Evolutionary conservation across 805 yeast genomes (phyloP).

Genomic region (Pichia thaimueangensis): DNA sequence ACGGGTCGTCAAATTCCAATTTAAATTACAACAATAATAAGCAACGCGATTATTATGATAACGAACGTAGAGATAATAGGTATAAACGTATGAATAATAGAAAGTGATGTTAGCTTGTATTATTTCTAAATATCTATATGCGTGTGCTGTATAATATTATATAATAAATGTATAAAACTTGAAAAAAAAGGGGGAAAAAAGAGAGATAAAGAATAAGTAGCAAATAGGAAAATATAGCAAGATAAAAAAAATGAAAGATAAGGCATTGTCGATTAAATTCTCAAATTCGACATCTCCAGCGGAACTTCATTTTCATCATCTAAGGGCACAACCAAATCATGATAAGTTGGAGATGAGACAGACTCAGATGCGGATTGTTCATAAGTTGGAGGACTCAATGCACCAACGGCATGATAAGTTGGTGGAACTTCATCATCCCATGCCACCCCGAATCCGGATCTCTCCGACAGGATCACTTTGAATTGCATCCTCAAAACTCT

Average conservation of each 20-base stretch:
- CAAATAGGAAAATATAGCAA: no score
- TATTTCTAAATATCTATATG: not conserved
- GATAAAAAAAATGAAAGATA: no score
- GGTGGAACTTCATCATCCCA: conserved; percentile 99
- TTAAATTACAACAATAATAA: no score
- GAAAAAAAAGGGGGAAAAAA: no score
- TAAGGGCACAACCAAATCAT: conserved; percentile 21
- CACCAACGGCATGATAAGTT: conserved; percentile 75
- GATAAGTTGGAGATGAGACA: conserved; percentile 14
- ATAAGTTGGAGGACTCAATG: conserved; percentile 85
- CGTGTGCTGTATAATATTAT: no score
- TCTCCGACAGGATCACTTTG: conserved; percentile 71
- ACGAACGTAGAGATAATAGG: no score
- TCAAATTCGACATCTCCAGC: not conserved
- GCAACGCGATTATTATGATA: not conserved
- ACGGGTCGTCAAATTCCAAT: not conserved
- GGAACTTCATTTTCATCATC: conserved; percentile 9
- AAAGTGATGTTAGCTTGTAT: not conserved
- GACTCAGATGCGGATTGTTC: conserved; percentile 26
- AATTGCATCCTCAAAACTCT: conserved; percentile 93
- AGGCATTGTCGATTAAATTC: no score
- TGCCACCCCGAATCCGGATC: conserved; percentile 92
- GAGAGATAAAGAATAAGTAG: no score
- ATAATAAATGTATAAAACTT: no score
- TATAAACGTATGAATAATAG: not conserved